Base-by-base conservation (phyloP, 148 eudicot genomes). In the Camellia lanceoleosa region DNA sequence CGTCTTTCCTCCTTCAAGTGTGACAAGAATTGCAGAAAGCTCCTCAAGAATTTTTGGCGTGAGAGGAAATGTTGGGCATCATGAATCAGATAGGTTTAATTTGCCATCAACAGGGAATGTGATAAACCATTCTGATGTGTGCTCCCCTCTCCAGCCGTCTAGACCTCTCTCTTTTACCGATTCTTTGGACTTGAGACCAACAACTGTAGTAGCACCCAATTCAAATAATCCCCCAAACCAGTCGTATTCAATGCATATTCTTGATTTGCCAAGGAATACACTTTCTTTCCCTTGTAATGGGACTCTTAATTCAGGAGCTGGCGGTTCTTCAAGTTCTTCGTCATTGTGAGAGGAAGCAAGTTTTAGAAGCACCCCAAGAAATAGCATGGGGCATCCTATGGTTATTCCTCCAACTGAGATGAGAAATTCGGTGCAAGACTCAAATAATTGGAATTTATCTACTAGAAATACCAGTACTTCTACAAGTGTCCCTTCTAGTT, bases 221-320 rank as follows among this genome's bases (percentile, higher is more conserved):
- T 71, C 89, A 59, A 81, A 71, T 65, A 75, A 66, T 64, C 55
- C 82, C 12, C 79, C 52, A 4, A 85, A 55, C 77, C 93, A 80
- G 79, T 77, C 90, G 73, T 83, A 70, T 68, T 41, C 82, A 5
- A 73, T 78, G 69, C 88, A 85, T 14, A 74, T 82, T 54, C 86
- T 89, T 73, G 78, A 85, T 59, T 65, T 80, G 78, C 77, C 84
- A 61, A 82, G 94, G 80, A 85, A 88, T 79, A 5, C 65, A 62
- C 86, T 83, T 73, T 68, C 89, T 74, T 86, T 82, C 65, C 84
- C 91, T 73, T 86, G 91, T 93, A 86, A 83, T 83, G 87, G 85
- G 7, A 67, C 83, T 80, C 75, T 83, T 38, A 81, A 72, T 70
- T 80, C 87, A 56, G 81, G 89, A 84, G 67, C 84, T 74, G 89